Evolutionary conservation across 1,284 basidiomycete species (phyloP), one percentile per base, ranked within the genome.

Genomic region (Schizopora paradoxa): DNA sequence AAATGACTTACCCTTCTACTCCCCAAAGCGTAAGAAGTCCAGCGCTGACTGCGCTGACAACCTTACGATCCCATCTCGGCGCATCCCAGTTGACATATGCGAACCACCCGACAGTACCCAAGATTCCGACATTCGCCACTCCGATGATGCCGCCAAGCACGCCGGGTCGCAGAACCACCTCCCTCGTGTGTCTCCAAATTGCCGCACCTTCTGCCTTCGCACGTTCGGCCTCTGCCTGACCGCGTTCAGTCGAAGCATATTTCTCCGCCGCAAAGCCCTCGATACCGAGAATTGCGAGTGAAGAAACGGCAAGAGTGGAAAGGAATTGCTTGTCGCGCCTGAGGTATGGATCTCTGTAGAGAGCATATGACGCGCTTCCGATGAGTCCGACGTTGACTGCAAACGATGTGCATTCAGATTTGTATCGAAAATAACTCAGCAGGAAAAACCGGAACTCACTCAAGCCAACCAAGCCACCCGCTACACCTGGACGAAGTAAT

Each of bases 331-430:
- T 63, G 61, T 89, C 79, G 51, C 73, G 73, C 19, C 79, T 78
- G 36, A 85, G 69, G 48, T 75, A 65, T 18, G 81, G 81, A 44
- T 77, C 68, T n/a, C 69, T 72, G 65, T 88, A 88, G 56, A 83
- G 77, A 7, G 73, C 67, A 58, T 82, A 84, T 8, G 79, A 77
- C 11, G 77, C 68, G 7, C 75, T 74, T 1, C 75, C 75, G 22
- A 89, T 57, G 27, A 89, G 64, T 25, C 86, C 86, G 51, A 89
- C 66, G 61, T 91, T 90, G 43, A 86, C 85, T 86, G 51, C 1
- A 40, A 43, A 16, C 28, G 5, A 16, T 13, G 14, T 35, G 21
- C 22, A 32, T 40, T 14, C 21, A 13, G 38, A 23, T 18, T 18
- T 22, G 22, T 29, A 13, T 14, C 36, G 28, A 16, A 16, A n/a